These are phyloP conservation scores for Periconia sp. DNA, from an alignment of 2,329 filamentous ascomycete species.

Conservation along the genomic window DNA sequence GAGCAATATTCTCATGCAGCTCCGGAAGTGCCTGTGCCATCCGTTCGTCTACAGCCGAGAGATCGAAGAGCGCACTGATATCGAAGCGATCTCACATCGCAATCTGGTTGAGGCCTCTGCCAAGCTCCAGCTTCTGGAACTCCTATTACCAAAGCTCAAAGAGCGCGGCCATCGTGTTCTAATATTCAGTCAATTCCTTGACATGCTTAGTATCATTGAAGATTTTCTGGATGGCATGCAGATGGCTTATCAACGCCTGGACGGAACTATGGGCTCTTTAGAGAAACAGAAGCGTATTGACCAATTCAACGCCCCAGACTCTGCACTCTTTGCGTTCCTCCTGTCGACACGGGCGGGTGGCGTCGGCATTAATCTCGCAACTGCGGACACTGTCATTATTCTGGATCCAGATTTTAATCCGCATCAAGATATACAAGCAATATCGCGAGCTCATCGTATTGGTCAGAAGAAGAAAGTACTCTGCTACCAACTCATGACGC, in stretches of 20 bases:
- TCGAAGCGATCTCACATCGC: conserved; percentile 68
- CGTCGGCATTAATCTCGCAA: conserved; percentile 96
- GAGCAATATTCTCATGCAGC: conserved; percentile 94
- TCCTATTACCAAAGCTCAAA: conserved; percentile 86
- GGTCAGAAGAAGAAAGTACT: conserved; percentile 96
- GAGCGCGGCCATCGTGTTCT: conserved; percentile 88
- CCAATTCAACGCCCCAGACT: conserved; percentile 85
- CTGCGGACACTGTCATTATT: conserved; percentile 97
- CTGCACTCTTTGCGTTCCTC: conserved; percentile 85
- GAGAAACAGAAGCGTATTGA: conserved; percentile 96
- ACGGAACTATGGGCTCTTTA: conserved; percentile 79
- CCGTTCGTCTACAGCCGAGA: conserved; percentile 91
- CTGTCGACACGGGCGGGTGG: conserved; percentile 93
- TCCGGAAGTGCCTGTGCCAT: conserved; percentile 93
- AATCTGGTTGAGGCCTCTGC: conserved; percentile 91
- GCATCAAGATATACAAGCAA: conserved; percentile 94
- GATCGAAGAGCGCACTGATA: conserved; percentile 80
- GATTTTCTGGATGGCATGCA: conserved; percentile 84
- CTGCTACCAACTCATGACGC: conserved; percentile 93
- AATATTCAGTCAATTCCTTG: conserved; percentile 94
- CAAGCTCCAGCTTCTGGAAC: conserved; percentile 82
- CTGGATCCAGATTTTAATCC: conserved; percentile 97
- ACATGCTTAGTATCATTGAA: conserved; percentile 85
- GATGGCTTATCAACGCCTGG: conserved; percentile 77
- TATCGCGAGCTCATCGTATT: conserved; percentile 93